phyloP scores from a whole-genome alignment of 2,329 filamentous ascomycete species.

The Scytalidium sp. region DNA sequence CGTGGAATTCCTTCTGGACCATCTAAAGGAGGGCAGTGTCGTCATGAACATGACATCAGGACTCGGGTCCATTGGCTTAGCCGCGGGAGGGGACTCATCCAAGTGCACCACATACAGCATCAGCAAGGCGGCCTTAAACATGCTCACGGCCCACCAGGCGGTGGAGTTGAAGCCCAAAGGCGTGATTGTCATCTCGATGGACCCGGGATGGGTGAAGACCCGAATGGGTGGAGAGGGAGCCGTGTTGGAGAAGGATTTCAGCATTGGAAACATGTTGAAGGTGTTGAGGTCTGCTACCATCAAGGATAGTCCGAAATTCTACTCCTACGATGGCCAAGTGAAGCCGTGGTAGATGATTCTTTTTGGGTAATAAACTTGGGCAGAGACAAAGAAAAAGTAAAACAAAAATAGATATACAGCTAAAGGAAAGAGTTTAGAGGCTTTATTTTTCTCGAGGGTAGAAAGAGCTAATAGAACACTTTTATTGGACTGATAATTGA shows the following conservation, averaged over 20 bases:
- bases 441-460: too few species aligned
- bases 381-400: too few species aligned
- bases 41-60: slow-evolving; percentile 16
- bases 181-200: slow-evolving; percentile 4
- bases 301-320: neutral
- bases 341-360: neutral
- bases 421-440: too few species aligned
- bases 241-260: slow-evolving; percentile 2
- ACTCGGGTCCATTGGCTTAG: neutral
- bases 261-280: slow-evolving; percentile 2
- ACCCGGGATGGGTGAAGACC: slow-evolving; percentile 6
- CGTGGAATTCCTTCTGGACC: slow-evolving; percentile 31
- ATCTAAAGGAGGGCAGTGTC: slow-evolving; percentile 7
- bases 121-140: slow-evolving; percentile 15
- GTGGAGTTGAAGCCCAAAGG: neutral
- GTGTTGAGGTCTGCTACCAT: neutral
- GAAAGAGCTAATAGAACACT: too few species aligned
- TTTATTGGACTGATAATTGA: too few species aligned
- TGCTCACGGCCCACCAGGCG: slow-evolving; percentile 6
- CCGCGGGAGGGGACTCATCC: neutral
- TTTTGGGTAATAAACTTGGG: too few species aligned
- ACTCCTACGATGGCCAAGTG: neutral
- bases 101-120: slow-evolving; percentile 13
- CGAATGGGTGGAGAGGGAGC: neutral
- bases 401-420: too few species aligned